Evolutionary conservation across 2,329 filamentous ascomycete species (phyloP).

Genomic region (Salinomyces thailandicus): DNA sequence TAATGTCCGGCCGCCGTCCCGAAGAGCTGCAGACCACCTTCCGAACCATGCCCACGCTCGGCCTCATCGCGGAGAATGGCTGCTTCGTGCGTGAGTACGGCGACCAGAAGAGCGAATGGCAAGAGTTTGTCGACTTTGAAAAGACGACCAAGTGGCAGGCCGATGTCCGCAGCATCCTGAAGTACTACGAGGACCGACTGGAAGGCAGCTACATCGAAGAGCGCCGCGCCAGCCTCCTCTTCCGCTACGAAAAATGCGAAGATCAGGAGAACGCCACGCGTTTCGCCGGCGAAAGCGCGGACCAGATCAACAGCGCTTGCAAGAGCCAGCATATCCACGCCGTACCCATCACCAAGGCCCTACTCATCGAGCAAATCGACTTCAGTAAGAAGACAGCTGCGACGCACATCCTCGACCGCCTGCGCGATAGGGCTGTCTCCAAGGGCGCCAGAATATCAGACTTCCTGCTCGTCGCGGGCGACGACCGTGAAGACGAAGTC

Average conservation of each 20-base stretch:
- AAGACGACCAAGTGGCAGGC: slow-evolving; percentile 71
- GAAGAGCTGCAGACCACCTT: slow-evolving; percentile 84
- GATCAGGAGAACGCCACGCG: slow-evolving; percentile 65
- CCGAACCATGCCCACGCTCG: slow-evolving; percentile 68
- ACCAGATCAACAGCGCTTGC: slow-evolving; percentile 91
- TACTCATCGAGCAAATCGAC: slow-evolving; percentile 74
- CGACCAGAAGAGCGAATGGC: slow-evolving; percentile 52
- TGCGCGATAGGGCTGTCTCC: slow-evolving; percentile 26
- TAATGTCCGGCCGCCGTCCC: slow-evolving; percentile 83
- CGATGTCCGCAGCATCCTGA: slow-evolving; percentile 69
- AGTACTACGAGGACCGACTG: slow-evolving; percentile 82
- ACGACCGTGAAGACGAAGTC: slow-evolving; percentile 86
- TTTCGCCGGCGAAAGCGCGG: slow-evolving; percentile 80
- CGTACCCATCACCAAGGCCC: slow-evolving; percentile 62
- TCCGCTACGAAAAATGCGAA: slow-evolving; percentile 76
- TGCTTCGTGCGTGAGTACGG: slow-evolving; percentile 72
- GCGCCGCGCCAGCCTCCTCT: slow-evolving; percentile 81
- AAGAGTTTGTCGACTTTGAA: slow-evolving; percentile 61
- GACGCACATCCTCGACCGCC: slow-evolving; percentile 54
- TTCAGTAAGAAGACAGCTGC: slow-evolving; percentile 84
- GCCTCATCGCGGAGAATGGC: slow-evolving; percentile 88
- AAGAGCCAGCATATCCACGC: slow-evolving; percentile 75
- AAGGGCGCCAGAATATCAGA: slow-evolving; percentile 45
- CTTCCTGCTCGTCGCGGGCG: slow-evolving; percentile 81
- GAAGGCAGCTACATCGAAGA: slow-evolving; percentile 83